Evolutionary conservation across 2,329 filamentous ascomycete genomes (phyloP), one percentile per base, ranked within the genome.

Genomic region (Teratosphaeria pseudoeucalypti): DNA sequence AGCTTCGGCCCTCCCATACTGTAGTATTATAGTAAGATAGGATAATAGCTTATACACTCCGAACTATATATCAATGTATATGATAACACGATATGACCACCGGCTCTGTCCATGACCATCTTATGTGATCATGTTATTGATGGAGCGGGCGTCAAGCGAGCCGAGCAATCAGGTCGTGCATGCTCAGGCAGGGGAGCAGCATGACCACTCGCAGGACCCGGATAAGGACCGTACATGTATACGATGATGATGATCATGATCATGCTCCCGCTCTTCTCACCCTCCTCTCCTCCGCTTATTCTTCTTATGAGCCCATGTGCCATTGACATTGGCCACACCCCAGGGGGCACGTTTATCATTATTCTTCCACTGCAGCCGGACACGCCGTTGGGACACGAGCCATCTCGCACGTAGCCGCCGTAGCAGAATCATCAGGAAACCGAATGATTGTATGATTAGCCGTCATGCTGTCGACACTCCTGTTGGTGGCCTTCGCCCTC

Each of bases 401-500:
- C 27, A 14, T 34, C 32, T 37, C 29, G 53, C 53, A 37, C 5
- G 26, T 32, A 55, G 10, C 53, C 53, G 53, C 52, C 52, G 6
- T 10, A 54, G 26, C 14, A 32, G 26, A 19, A 54, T 19, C 12
- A 27, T 16, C 14, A 32, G 19, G 7, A 1, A 66, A 67, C n/a
- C n/a, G 29, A 52, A n/a, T 57, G 57, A 60, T 23, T 32, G 11
- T 29, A 2, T 6, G 19, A n/a, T 7, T 7, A 19, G 53, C 23
- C 53, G 12, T 9, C 53, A 54, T 54, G 53, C 23, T 54, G 27
- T 54, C 53, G 53, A 26, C 53, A 32, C 6, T 19, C 12, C 53
- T 54, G 1, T 11, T 54, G 32, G 54, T 64, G 54, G 43, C 61
- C 60, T 61, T 65, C 62, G 68, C 66, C 54, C 60, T 69, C 39